Base-by-base conservation (phyloP, 768 basidiomycete genomes). In the Tephrocybe sp. region DNA sequence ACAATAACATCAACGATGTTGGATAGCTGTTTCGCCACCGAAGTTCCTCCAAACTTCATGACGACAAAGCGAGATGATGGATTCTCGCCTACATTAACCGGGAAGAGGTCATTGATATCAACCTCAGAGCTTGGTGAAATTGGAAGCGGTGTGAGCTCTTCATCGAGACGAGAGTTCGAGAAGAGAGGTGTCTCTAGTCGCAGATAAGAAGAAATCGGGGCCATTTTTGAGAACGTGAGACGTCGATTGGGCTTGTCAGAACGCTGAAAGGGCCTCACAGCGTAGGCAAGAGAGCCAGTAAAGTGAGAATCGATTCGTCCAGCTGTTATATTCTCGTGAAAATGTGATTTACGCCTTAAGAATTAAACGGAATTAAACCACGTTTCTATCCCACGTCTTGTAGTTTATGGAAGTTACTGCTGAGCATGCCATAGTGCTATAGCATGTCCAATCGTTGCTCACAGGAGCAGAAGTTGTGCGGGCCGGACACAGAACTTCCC, bases 31-130 rank as follows among this genome's bases (percentile, higher is more conserved):
- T 47, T 52, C 1, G 50, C 50, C n/a, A 52, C 39, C 3, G 50
- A 52, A 1, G 50, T 52, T 13, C 50, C 50, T 6, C 50, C 50
- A 21, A 52, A 52, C 22, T 52, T 52, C 39, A 52, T 39, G 24
- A 52, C 40, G 3, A 52, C 50, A 38, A 38, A 38, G 8, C 8
- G 7, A 8, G 34, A n/a, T 9, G n/a, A 4, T 19, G 3, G 11
- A 9, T 38, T 10, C 33, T 34, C 33, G 33, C 15, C 33, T n/a
- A 15, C 33, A 15, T 18, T 7, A 38, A 19, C 8, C 37, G 4
- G 18, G 37, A 38, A 21, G 12, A 38, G 37, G 18, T 21, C 19
- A 12, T 38, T 19, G 18, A 38, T 19, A 19, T 19, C 21, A 12
- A 7, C 4, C 6, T 38, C 18, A 4, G 37, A 18, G 16, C 4